These are phyloP conservation scores for Evansstolkia leycettana DNA, from an alignment of 495 filamentous ascomycete species.

Conservation along the genomic window DNA sequence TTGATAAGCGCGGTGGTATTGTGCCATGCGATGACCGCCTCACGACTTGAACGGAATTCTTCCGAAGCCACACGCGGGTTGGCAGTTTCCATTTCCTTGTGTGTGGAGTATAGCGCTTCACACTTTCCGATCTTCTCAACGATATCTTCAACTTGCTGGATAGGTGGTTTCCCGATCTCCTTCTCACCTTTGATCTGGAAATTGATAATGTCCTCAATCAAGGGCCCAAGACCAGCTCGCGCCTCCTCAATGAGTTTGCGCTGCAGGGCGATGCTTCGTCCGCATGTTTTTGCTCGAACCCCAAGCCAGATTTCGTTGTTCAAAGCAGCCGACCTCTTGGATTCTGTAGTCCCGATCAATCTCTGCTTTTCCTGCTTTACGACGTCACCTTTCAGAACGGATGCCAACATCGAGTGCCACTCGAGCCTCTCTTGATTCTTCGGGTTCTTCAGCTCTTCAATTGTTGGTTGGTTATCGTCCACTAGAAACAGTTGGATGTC, in stretches of 20 bases:
- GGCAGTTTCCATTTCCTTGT: conserved; percentile 53
- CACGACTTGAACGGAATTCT: conserved; percentile 65
- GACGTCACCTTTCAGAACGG: conserved; percentile 90
- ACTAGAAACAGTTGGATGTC: conserved; percentile 85
- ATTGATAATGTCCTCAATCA: conserved; percentile 75
- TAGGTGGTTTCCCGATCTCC: conserved; percentile 75
- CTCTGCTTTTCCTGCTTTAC: conserved; percentile 96
- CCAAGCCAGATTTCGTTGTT: conserved; percentile 86
- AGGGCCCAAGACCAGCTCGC: conserved; percentile 49
- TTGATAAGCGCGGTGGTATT: conserved; percentile 98
- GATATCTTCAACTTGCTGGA: conserved; percentile 78
- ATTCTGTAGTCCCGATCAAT: conserved; percentile 71
- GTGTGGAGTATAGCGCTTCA: conserved; percentile 73
- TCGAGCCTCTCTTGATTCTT: conserved; percentile 85
- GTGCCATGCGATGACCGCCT: conserved; percentile 87
- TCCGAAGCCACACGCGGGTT: conserved; percentile 63
- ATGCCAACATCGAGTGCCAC: conserved; percentile 96
- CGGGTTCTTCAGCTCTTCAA: conserved; percentile 80
- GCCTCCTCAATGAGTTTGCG: conserved; percentile 72
- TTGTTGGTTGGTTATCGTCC: conserved; percentile 72
- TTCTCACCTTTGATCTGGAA: conserved; percentile 92
- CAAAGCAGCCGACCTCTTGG: conserved; percentile 55
- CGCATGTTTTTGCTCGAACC: conserved; percentile 68
- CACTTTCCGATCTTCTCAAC: conserved; percentile 80
- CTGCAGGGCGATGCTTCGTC: conserved; percentile 72